A percentile compares a stretch with the other conserved stretches of the same genome.
Conservation (phyloP, 2,329 filamentous ascomycete species). For the Volutella citrinella region DNA sequence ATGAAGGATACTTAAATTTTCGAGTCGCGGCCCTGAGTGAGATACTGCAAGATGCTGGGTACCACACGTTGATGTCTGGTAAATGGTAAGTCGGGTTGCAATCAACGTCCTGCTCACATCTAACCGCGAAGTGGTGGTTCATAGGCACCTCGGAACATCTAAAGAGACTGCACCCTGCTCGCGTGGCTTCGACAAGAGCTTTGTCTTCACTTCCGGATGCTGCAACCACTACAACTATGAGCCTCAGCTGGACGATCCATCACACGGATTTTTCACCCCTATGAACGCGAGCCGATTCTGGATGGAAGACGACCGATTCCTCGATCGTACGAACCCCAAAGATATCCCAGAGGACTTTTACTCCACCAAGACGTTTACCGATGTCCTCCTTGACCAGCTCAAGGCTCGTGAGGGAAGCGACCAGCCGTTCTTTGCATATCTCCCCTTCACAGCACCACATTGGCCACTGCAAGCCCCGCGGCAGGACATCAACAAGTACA, state of each 20-base stretch:
- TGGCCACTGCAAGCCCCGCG: too few species aligned
- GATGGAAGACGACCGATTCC: conserved; percentile 40
- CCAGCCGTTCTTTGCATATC: too few species aligned
- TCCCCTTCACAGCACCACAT: too few species aligned
- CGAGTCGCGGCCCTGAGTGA: conserved; percentile 27
- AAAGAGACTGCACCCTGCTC: conserved; percentile 11
- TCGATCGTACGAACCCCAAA: conserved; percentile 21
- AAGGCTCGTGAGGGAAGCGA: too few species aligned
- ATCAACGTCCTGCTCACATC: too few species aligned
- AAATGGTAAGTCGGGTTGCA: conserved; percentile 24
- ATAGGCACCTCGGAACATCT: conserved; percentile 16
- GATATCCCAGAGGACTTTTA: conserved; percentile 50
- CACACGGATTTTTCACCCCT: conserved; percentile 1
- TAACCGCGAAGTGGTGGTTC: too few species aligned
- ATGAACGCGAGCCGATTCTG: conserved; percentile 24
- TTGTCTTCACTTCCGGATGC: conserved; percentile 40
- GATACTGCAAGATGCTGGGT: conserved; percentile 28
- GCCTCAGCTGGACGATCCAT: conserved; percentile 30
- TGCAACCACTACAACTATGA: conserved; percentile 55
- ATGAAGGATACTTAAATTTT: conserved; percentile 31
- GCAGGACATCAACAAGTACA: too few species aligned
- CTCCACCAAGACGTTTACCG: conserved; percentile 49
- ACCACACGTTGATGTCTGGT: conserved; percentile 29
- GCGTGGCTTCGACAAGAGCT: conserved; percentile 39
- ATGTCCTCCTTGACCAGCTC: conserved; percentile 50